A percentile compares a stretch with the other conserved stretches of the same genome.
Conservation (phyloP, 108 stramenopile species). For the Fistulifera pelliculosa region DNA sequence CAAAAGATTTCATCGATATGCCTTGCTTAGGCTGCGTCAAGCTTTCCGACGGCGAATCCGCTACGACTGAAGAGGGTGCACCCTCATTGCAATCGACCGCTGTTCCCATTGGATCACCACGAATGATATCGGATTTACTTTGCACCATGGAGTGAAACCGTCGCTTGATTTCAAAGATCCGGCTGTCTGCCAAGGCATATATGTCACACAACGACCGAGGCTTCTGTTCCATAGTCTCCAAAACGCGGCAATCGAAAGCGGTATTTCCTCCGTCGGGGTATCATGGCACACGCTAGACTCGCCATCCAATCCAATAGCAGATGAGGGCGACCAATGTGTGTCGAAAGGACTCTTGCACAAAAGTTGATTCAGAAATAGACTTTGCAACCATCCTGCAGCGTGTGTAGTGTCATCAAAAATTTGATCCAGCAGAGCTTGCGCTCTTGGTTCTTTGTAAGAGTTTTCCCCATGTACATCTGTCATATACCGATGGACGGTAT, state of each 20-base stretch:
- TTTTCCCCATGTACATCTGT: slow-evolving; percentile 78
- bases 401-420: slow-evolving; percentile 28
- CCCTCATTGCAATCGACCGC: slow-evolving; percentile 11
- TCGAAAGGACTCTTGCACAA: slow-evolving; percentile 15
- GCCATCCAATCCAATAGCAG: slow-evolving; percentile 52
- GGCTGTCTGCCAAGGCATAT: slow-evolving; percentile 25
- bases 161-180: slow-evolving; percentile 69
- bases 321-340: slow-evolving; percentile 21
- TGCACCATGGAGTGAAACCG: slow-evolving; percentile 67
- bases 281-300: slow-evolving; percentile 22
- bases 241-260: slow-evolving; percentile 27
- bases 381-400: not conserved
- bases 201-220: slow-evolving; percentile 24
- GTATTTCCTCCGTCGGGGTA: slow-evolving; percentile 14
- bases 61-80: slow-evolving; percentile 1
- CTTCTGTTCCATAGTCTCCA: slow-evolving; percentile 32
- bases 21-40: slow-evolving; percentile 40
- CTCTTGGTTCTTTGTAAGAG: slow-evolving; percentile 40
- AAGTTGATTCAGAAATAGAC: slow-evolving; percentile 11
- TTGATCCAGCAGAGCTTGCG: slow-evolving; percentile 34
- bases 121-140: slow-evolving; percentile 19
- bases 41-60: not conserved
- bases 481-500: slow-evolving; percentile 76
- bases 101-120: slow-evolving; percentile 33
- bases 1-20: slow-evolving; percentile 48